Base-by-base conservation (phyloP, 257 asterid species). In the Lantana camara region DNA sequence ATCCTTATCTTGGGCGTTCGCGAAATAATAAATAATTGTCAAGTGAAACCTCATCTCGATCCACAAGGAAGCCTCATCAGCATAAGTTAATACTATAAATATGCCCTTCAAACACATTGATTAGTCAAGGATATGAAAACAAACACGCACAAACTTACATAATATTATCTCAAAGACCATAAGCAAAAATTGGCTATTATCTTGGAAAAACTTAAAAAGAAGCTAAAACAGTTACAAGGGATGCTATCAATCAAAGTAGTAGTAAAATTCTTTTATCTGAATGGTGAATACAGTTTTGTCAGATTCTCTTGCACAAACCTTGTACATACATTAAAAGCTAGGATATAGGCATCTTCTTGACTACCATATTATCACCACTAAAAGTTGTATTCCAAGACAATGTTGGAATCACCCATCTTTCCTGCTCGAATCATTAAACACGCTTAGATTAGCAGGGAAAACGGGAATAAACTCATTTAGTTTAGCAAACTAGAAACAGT, bases 341-440 rank as follows among this genome's bases (percentile, higher is more conserved):
- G 68, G 69, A 41, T 63, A 37, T 35, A 22, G 9, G 7, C 20
- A 60, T 50, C 67, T 68, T 81, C 83, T 71, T 66, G 52, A 62
- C 30, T 57, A 44, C 23, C 38, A 41, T 68, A 51, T 48, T n/a
- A 27, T 53, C 27, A 34, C 34, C 11, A 22, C 32, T 7, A 45
- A 24, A 65, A 8, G 70, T 38, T 56, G 57, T 29, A 59, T 19
- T 27, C 22, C 38, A 46, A 52, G 49, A 15, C 14, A 67, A 52
- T 44, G 21, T 35, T 27, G 54, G 63, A 66, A 57, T 79, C 83
- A 86, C 45, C 86, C 85, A 23, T 86, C 88, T 64, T 83, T 86
- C 86, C 95, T 86, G 85, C 61, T 55, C 20, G 64, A 67, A 38
- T 22, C 19, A 50, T 6, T 21, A 60, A 21, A 23, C 19, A 24